A percentile compares a stretch with the other conserved stretches of the same genome.
phyloP scores from a whole-genome alignment of 768 basidiomycete species.

The Butyriboletus loyo region DNA sequence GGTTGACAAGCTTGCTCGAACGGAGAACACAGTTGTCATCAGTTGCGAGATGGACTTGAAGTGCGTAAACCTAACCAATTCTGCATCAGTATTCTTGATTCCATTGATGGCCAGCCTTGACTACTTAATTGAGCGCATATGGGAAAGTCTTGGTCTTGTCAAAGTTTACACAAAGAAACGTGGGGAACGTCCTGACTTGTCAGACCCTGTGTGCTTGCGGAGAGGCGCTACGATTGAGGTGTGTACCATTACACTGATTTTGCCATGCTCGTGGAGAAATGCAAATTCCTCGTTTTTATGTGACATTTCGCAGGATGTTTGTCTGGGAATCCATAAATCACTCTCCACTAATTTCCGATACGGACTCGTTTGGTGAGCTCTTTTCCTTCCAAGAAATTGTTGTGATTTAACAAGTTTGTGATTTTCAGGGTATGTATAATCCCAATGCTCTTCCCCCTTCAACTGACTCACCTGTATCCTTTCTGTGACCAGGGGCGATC shows the following conservation, averaged over 20 bases:
- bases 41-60: slow-evolving; percentile 95
- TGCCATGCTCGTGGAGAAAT: background rate
- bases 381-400: background rate
- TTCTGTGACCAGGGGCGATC: slow-evolving; percentile 68
- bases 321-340: slow-evolving; percentile 89
- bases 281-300: background rate
- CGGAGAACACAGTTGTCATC: slow-evolving; percentile 88
- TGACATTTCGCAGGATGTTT: slow-evolving; percentile 58
- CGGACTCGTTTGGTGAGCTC: slow-evolving; percentile 82
- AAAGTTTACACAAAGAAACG: slow-evolving; percentile 98
- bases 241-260: background rate
- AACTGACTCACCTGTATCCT: background rate
- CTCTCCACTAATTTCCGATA: slow-evolving; percentile 91
- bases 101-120: slow-evolving; percentile 46
- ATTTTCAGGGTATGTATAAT: slow-evolving; percentile 25
- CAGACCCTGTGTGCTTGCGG: slow-evolving; percentile 87
- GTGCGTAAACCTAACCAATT: slow-evolving; percentile 37
- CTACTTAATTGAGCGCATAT: slow-evolving; percentile 73
- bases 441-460: background rate
- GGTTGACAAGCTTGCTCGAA: slow-evolving; percentile 77
- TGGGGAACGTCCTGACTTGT: slow-evolving; percentile 88
- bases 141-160: slow-evolving; percentile 75
- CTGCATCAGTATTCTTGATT: background rate
- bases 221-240: slow-evolving; percentile 94
- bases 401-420: slow-evolving; percentile 3